Conservation (phyloP, 2,329 filamentous ascomycete species). For the Cladosporium cucumerinum region DNA sequence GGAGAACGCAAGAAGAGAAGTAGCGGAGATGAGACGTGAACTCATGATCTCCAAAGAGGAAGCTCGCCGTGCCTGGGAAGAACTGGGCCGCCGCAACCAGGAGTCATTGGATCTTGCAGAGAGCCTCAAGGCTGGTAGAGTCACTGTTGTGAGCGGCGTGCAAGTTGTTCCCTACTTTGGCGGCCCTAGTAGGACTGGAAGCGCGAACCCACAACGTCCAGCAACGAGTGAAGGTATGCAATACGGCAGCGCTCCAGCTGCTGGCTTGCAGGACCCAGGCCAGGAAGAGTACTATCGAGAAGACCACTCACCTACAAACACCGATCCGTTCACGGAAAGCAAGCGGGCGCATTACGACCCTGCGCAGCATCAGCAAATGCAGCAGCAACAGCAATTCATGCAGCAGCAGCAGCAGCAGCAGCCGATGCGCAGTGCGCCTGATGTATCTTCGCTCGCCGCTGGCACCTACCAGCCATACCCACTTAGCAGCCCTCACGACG, state of each 20-base stretch:
- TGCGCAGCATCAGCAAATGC: constrained; percentile 5
- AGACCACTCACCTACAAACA: constrained; percentile 54
- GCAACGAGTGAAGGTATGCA: constrained; percentile 36
- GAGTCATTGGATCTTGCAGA: constrained; percentile 84
- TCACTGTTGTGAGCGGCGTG: constrained; percentile 86
- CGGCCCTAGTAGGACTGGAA: constrained; percentile 35
- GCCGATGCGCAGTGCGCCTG: constrained; percentile 37
- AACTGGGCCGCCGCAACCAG: constrained; percentile 87
- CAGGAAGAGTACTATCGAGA: constrained; percentile 48
- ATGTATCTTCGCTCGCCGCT: constrained; percentile 33
- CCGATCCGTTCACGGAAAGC: constrained; percentile 60
- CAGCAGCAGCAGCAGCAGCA: constrained; percentile 1
- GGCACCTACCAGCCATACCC: constrained; percentile 31
- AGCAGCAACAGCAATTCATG: constrained; percentile 23
- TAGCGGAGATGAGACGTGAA: constrained; percentile 90
- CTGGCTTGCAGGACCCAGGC: constrained; percentile 28
- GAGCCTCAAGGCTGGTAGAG: constrained; percentile 81
- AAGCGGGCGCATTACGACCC: constrained; percentile 5
- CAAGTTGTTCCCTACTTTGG: constrained; percentile 72
- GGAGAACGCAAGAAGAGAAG: constrained; percentile 36
- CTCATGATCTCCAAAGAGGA: constrained; percentile 94
- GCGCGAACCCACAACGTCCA: constrained; percentile 41
- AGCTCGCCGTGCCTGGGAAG: constrained; percentile 93
- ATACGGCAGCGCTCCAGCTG: constrained; percentile 24
- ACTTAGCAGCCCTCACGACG: constrained; percentile 15